These are phyloP conservation scores for Aspergillus egyptiacus DNA, from an alignment of 495 filamentous ascomycete species.

Conservation along the genomic window DNA sequence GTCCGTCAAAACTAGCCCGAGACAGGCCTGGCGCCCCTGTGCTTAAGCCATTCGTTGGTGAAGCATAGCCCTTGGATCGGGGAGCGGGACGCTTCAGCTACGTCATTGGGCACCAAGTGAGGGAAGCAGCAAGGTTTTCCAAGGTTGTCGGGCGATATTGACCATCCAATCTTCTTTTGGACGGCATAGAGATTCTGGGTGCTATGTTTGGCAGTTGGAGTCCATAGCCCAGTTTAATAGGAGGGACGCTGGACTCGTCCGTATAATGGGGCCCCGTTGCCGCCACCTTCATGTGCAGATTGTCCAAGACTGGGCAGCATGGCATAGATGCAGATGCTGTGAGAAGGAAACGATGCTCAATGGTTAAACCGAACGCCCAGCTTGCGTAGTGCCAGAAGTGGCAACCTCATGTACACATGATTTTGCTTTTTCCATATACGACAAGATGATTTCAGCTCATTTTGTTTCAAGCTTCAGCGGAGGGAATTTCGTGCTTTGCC, in stretches of 20 bases:
- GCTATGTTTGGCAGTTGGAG: background rate
- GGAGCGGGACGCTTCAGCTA: conserved; percentile 7
- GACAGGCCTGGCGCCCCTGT: background rate
- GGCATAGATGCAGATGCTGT: background rate
- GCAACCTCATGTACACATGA: background rate
- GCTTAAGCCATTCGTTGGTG: background rate
- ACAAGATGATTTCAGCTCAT: too few species aligned
- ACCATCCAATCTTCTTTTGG: conserved; percentile 1
- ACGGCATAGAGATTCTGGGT: background rate
- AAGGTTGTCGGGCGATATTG: conserved; percentile 10
- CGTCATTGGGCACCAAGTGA: conserved; percentile 24
- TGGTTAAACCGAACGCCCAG: background rate
- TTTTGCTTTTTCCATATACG: too few species aligned
- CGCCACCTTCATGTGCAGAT: background rate
- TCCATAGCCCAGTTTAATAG: too few species aligned
- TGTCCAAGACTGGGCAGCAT: background rate
- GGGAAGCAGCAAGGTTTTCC: conserved; percentile 11
- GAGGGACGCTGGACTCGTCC: too few species aligned
- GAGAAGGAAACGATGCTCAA: background rate
- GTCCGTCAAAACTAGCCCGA: too few species aligned
- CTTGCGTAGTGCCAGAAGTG: background rate
- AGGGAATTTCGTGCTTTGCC: too few species aligned
- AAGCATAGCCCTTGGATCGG: background rate
- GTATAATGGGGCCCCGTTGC: background rate
- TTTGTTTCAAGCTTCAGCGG: too few species aligned